Percentiles rank a stretch among this genome's conserved stretches.
Evolutionary conservation across 108 stramenopile genomes (phyloP).

Genomic region (Cafeteria roenbergensis): DNA sequence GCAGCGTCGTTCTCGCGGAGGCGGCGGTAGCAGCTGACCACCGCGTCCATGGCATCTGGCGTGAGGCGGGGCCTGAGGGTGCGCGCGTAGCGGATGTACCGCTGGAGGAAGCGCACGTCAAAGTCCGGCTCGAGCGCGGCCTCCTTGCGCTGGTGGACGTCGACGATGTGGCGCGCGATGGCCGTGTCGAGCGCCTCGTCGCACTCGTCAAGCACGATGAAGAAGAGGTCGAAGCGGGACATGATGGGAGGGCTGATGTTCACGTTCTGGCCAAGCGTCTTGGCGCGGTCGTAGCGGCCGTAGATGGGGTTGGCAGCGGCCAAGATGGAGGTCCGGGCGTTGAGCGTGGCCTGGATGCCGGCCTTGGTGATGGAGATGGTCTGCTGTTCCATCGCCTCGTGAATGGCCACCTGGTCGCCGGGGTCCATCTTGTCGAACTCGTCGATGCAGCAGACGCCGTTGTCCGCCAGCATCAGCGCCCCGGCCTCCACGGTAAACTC

Average conservation of each 20-base stretch:
- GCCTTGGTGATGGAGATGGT: constrained; percentile 98
- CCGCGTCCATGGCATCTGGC: constrained; percentile 52
- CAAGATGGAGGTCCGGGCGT: constrained; percentile 89
- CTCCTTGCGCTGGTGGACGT: constrained; percentile 52
- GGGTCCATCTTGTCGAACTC: constrained; percentile 92
- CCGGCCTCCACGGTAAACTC: constrained; percentile 97
- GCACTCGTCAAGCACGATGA: constrained; percentile 93
- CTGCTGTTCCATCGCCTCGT: constrained; percentile 76
- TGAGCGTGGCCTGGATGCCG: constrained; percentile 94
- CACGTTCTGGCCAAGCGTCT: constrained; percentile 87
- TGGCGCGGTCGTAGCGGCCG: constrained; percentile 92
- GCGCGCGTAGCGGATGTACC: constrained; percentile 76
- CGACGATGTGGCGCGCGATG: constrained; percentile 85
- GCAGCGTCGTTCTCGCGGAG: constrained; percentile 78
- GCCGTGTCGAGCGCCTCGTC: constrained; percentile 71
- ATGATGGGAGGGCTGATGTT: constrained; percentile 86
- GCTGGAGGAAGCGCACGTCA: constrained; percentile 64
- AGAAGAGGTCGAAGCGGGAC: constrained; percentile 95
- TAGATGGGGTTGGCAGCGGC: constrained; percentile 97
- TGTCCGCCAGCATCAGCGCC: constrained; percentile 95
- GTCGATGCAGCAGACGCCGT: constrained; percentile 98
- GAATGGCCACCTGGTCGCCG: constrained; percentile 88
- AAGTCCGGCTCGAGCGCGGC: constrained; percentile 52
- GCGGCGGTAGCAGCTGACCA: constrained; percentile 92
- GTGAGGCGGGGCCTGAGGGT: constrained; percentile 75